Percentiles rank a stretch among this genome's conserved stretches.
These are phyloP conservation scores for Ceratobasidium sp. DNA, from an alignment of 1,284 basidiomycete genomes.

Conservation along the genomic window DNA sequence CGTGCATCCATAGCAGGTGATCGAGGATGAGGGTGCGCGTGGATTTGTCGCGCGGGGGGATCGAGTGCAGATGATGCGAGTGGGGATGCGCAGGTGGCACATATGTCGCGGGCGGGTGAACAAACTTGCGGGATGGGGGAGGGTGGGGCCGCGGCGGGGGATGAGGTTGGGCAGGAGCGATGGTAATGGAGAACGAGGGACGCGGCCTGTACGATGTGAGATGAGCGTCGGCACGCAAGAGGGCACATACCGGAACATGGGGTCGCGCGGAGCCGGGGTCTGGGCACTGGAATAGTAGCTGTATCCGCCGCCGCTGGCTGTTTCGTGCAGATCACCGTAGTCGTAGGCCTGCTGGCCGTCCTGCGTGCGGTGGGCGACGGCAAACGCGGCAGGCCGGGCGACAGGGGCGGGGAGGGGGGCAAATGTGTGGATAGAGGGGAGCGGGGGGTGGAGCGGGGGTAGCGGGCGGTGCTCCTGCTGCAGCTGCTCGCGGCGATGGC, in stretches of 20 bases:
- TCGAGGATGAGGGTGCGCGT: conserved; percentile 83
- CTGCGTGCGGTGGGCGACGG: conserved; percentile 35
- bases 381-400: conserved; percentile 31
- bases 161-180: conserved; percentile 25
- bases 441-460: conserved; percentile 1
- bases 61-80: conserved; percentile 70
- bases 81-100: conserved; percentile 60
- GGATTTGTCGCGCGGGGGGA: conserved; percentile 80
- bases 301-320: conserved; percentile 37
- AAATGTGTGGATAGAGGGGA: conserved; percentile 26
- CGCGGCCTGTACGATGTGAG: not conserved
- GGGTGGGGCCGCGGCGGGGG: conserved; percentile 26
- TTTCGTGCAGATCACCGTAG: conserved; percentile 42
- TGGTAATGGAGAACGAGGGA: conserved; percentile 27
- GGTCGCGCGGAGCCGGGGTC: conserved; percentile 32
- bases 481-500: conserved; percentile 15
- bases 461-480: not conserved
- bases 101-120: conserved; percentile 15
- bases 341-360: conserved; percentile 39
- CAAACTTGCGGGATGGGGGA: conserved; percentile 19
- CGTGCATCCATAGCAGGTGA: conserved; percentile 84
- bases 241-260: conserved; percentile 36
- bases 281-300: conserved; percentile 34
- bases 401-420: conserved; percentile 32
- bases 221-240: not conserved